These are phyloP conservation scores for Neurospora sp. DNA, from an alignment of 495 filamentous ascomycete genomes.

Conservation along the genomic window DNA sequence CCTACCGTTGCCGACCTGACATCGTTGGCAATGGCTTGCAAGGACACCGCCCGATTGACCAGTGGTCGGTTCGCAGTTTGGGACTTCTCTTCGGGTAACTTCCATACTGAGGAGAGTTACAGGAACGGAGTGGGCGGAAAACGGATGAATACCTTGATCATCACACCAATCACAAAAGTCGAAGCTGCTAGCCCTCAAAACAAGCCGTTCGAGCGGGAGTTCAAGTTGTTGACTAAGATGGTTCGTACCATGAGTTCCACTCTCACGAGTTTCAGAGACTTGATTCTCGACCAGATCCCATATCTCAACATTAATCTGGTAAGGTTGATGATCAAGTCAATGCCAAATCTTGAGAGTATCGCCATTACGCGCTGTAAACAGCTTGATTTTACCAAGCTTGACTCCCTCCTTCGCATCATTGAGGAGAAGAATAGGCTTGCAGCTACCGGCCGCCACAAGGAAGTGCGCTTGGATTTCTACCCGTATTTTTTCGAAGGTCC, in stretches of 20 bases:
- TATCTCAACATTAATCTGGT: slow-evolving; percentile 8
- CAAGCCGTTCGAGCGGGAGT: slow-evolving; percentile 7
- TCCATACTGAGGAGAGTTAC: neutral
- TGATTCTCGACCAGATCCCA: slow-evolving; percentile 14
- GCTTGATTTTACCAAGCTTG: slow-evolving; percentile 18
- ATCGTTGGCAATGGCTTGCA: slow-evolving; percentile 9
- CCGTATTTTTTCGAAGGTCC: slow-evolving; percentile 17
- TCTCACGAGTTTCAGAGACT: slow-evolving; percentile 5
- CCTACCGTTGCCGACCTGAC: slow-evolving; percentile 9
- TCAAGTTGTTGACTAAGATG: neutral
- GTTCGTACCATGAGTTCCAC: neutral
- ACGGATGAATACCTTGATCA: slow-evolving; percentile 4
- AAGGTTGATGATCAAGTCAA: slow-evolving; percentile 10
- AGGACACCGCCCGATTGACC: neutral
- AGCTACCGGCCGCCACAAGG: neutral
- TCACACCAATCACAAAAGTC: neutral
- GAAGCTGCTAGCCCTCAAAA: neutral
- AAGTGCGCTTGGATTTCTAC: slow-evolving; percentile 13
- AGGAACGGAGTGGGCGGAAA: neutral
- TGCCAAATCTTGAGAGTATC: slow-evolving; percentile 16
- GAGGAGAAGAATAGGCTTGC: neutral
- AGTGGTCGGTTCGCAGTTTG: slow-evolving; percentile 1
- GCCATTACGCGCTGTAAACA: slow-evolving; percentile 15
- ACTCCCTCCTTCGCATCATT: slow-evolving; percentile 6
- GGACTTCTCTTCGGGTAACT: slow-evolving; percentile 1